Base-by-base conservation (phyloP, 208 protist species). In the Phytomonas francai region DNA sequence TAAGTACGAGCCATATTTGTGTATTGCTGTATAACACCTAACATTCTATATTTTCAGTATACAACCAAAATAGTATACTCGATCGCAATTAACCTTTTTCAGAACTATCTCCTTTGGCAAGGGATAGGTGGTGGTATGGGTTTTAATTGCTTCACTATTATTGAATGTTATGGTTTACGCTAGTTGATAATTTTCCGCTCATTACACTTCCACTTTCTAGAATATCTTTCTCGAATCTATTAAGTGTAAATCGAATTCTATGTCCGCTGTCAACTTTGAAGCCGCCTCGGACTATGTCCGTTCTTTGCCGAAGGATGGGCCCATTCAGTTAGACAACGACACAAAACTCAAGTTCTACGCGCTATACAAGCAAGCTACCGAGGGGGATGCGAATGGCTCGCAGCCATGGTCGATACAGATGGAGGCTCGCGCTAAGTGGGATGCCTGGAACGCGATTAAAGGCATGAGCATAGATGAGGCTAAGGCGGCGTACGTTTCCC, bases 291-390 rank as follows among this genome's bases (percentile, higher is more conserved):
- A 76, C 73, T 94, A 88, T 67, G 88, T 96, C 45, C 91, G 88
- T 51, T 83, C 87, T 11, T 70, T 94, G 31, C 87, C 88, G 42
- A 88, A 88, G 74, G 85, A 89, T 28, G 85, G 89, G 11, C 80
- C 86, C 22, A 78, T 91, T 8, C 74, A 96, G 76, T 79, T 98
- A 73, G 78, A 84, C 77, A 97, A 97, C 72, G 79, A 83, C 11
- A 91, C 91, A 45, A 88, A 93, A 72, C 88, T 99, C 7, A 70
- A 94, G 73, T 86, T 98, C 67, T 99, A 99, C 80, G 87, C 76
- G n/a, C 75, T 98, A 19, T 99, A 84, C 89, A 99, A 99, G 87
- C 98, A 99, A 83, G 97, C 89, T 39, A 98, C 92, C 36, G 94
- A 95, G 71, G 98, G 98, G 8, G 90, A 98, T 58, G 89, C 95